Base-by-base conservation (phyloP, 257 asterid genomes). In the Penstemon eatonii region DNA sequence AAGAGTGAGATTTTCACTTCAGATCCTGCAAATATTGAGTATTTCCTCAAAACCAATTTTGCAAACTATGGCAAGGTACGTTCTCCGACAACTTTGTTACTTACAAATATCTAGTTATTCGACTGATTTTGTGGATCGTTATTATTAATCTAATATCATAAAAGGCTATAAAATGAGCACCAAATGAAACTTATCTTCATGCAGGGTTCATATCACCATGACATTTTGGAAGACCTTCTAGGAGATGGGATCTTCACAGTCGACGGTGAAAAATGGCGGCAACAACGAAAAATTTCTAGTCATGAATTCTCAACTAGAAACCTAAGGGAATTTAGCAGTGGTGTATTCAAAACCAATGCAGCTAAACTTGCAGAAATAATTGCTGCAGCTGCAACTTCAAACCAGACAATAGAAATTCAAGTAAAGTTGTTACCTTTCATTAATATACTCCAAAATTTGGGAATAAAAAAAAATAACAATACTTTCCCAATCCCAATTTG, bases 171-270 rank as follows among this genome's bases (percentile, higher is more conserved):
- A 15, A 15, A 15, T 15, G 18, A 15, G 18, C 18, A 15, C 33
- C 33, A 25, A 25, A 25, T 25, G 4, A 8, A 0, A 43, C 2
- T 8, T 40, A 43, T 9, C 36, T 13, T 40, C 51, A 39, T 53
- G 50, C 73, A 87, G 95, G 95, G 91, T 1, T 68, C 78, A 1
- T 76, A 60, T 68, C 83, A 87, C 81, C 81, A 78, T 54, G 81
- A 75, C 59, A 65, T 82, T 70, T 58, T 87, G 73, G 78, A 84
- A 67, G 84, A 75, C 65, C 88, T 84, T 42, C 71, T 87, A 25
- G 94, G 94, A 1, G 94, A 87, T 38, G 94, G 94, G 58, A 87
- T 87, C 61, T 87, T 87, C 45, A 77, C 80, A 0, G 94, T 87
- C 13, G 94, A 84, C 4, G 90, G 90, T 8, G 89, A 84, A 5